phyloP scores from a whole-genome alignment of 257 asterid species.

The Solanum bukasovii region DNA sequence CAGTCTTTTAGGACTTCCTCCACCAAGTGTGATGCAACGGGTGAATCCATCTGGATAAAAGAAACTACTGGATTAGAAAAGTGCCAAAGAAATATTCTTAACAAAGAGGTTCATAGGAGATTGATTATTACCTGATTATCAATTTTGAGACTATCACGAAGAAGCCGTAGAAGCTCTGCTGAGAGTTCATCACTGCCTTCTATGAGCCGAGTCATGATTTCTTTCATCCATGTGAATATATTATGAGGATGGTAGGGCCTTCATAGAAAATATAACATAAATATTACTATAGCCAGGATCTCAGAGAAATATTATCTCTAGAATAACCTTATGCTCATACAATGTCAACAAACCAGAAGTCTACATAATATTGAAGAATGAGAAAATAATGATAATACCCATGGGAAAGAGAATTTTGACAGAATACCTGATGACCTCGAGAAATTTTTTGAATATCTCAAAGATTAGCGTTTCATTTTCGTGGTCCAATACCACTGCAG shows the following conservation, averaged over 20 bases:
- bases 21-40: slow-evolving; percentile 46
- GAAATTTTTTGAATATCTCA: slow-evolving; percentile 35
- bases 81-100: neutral
- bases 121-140: slow-evolving; percentile 16
- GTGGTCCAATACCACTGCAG: slow-evolving; percentile 32
- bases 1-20: slow-evolving; percentile 36
- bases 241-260: slow-evolving; percentile 21
- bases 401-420: neutral
- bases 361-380: neutral
- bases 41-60: slow-evolving; percentile 31
- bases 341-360: neutral
- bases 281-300: neutral
- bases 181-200: slow-evolving; percentile 29
- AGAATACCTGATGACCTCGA: slow-evolving; percentile 29
- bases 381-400: neutral
- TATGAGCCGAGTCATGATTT: slow-evolving; percentile 22
- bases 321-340: neutral
- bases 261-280: slow-evolving; percentile 8
- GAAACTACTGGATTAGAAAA: neutral
- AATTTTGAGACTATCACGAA: slow-evolving; percentile 17
- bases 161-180: slow-evolving; percentile 22
- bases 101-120: neutral
- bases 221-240: slow-evolving; percentile 19
- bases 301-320: neutral
- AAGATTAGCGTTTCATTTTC: slow-evolving; percentile 18